Conservation (phyloP, 331 rosid genomes). For the Quercus lobata region DNA sequence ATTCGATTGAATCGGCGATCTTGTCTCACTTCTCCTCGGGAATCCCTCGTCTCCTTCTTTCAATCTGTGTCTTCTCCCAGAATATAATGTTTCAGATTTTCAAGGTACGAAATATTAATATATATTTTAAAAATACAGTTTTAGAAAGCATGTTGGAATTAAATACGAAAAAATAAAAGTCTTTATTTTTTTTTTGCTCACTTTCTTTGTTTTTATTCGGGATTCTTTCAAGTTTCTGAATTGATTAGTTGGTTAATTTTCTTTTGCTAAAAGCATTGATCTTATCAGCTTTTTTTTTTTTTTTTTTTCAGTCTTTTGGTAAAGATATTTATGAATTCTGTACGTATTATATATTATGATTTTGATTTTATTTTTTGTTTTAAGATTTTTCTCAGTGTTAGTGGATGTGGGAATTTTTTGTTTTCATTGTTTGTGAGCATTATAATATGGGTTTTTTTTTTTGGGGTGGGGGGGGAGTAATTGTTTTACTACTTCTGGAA, state of each 20-base stretch:
- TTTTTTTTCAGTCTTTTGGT: neutral
- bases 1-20: slow-evolving; percentile 73
- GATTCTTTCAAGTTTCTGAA: neutral
- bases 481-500: slow-evolving; percentile 17
- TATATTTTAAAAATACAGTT: neutral
- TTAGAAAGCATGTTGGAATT: slow-evolving; percentile 1
- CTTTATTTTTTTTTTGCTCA: neutral
- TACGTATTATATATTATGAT: neutral
- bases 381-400: neutral
- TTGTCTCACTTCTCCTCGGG: slow-evolving; percentile 46
- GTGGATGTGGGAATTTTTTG: neutral
- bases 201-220: neutral
- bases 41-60: slow-evolving; percentile 45
- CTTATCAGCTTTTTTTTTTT: neutral
- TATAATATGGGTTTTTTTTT: neutral
- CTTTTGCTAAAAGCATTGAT: neutral
- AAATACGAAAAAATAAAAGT: neutral
- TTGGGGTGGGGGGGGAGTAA: neutral
- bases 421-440: neutral
- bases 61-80: slow-evolving; percentile 51
- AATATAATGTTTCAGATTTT: slow-evolving; percentile 66
- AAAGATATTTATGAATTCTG: neutral
- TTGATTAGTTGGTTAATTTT: neutral
- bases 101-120: slow-evolving; percentile 53
- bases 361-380: neutral